Conservation (phyloP, 768 basidiomycete genomes). For the Porphyrellus cyaneotinctus region DNA sequence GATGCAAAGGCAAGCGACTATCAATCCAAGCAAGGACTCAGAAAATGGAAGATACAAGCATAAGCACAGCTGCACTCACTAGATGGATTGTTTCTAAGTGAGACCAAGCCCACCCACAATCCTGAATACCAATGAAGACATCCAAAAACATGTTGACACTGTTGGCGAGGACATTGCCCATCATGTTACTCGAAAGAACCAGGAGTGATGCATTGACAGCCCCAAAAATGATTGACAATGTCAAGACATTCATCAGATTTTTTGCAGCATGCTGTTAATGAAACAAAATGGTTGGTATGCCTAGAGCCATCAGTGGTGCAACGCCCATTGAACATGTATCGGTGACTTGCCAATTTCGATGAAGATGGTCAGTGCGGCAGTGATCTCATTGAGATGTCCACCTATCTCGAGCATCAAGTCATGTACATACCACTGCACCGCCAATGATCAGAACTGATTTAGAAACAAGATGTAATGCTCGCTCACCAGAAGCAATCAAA, state of each 20-base stretch:
- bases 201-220: conserved; percentile 47
- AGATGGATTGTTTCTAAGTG: conserved; percentile 54
- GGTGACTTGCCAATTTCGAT: conserved; percentile 44
- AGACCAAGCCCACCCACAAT: conserved; percentile 48
- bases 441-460: conserved; percentile 48
- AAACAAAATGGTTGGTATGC: conserved; percentile 49
- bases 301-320: conserved; percentile 20
- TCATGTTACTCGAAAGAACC: conserved; percentile 37
- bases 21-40: neutral
- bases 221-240: conserved; percentile 52
- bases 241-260: conserved; percentile 48
- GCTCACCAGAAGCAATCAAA: neutral
- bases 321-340: neutral
- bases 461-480: neutral
- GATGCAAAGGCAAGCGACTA: conserved; percentile 47
- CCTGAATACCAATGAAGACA: conserved; percentile 49
- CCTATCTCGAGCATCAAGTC: conserved; percentile 46
- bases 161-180: conserved; percentile 30
- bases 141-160: conserved; percentile 51
- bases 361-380: conserved; percentile 43
- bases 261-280: conserved; percentile 47
- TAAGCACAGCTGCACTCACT: conserved; percentile 33
- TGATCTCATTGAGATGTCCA: conserved; percentile 48
- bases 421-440: conserved; percentile 50
- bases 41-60: neutral